Percentiles rank a stretch among this genome's conserved stretches.
These are phyloP conservation scores for Laburnicola sp. DNA, from an alignment of 2,329 filamentous ascomycete genomes.

Conservation along the genomic window DNA sequence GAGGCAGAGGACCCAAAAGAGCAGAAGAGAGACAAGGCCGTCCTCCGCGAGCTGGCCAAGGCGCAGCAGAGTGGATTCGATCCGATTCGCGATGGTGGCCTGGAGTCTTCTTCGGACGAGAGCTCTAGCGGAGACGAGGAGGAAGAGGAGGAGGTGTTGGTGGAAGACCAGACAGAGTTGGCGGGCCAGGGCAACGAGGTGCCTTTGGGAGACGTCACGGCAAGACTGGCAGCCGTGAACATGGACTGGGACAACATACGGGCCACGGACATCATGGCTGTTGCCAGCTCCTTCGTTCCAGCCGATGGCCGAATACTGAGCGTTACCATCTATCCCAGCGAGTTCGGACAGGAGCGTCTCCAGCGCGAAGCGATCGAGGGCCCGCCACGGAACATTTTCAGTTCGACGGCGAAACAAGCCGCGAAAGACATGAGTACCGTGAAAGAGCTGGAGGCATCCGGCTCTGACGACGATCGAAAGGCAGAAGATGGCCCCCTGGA, in stretches of 20 bases:
- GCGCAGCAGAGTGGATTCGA: slow-evolving; percentile 62
- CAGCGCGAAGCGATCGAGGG: slow-evolving; percentile 91
- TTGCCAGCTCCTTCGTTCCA: slow-evolving; percentile 85
- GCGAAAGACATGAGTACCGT: slow-evolving; percentile 48
- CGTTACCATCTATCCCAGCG: slow-evolving; percentile 86
- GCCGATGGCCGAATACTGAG: slow-evolving; percentile 72
- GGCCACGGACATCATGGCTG: slow-evolving; percentile 83
- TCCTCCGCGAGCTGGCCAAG: slow-evolving; percentile 68
- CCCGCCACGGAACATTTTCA: slow-evolving; percentile 85
- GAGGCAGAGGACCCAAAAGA: slow-evolving; percentile 50
- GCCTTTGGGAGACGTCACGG: slow-evolving; percentile 82
- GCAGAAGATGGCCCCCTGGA: slow-evolving; percentile 78
- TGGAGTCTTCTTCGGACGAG: slow-evolving; percentile 53
- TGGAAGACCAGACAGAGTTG: slow-evolving; percentile 65
- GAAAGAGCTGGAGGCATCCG: slow-evolving; percentile 44
- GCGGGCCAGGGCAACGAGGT: slow-evolving; percentile 58
- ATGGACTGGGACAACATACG: slow-evolving; percentile 97
- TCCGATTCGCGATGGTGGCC: slow-evolving; percentile 82
- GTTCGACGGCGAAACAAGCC: slow-evolving; percentile 51
- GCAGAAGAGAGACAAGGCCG: slow-evolving; percentile 61
- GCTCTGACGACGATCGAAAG: slow-evolving; percentile 67
- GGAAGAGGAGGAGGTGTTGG: slow-evolving; percentile 65
- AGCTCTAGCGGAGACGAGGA: slow-evolving; percentile 55
- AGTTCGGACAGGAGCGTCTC: slow-evolving; percentile 92
- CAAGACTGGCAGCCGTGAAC: slow-evolving; percentile 87